Conservation (phyloP, 805 yeast genomes). For the Candida insectorum region DNA sequence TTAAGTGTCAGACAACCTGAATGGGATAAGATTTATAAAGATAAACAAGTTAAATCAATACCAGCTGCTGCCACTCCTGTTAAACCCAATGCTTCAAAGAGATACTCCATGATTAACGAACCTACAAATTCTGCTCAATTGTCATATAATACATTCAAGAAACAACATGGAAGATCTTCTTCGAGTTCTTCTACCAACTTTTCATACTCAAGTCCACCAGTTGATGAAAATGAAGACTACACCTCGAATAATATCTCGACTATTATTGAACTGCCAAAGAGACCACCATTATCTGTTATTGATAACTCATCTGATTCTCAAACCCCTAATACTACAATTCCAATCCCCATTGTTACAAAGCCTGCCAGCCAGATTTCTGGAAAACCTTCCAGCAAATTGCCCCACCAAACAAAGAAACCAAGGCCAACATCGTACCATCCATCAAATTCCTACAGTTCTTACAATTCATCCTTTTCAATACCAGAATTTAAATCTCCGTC, state of each 20-base stretch:
- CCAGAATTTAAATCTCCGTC: slow-evolving; percentile 30
- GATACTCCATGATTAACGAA: slow-evolving; percentile 44
- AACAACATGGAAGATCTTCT: slow-evolving; percentile 31
- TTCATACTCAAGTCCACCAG: not conserved
- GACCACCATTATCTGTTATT: slow-evolving; percentile 12
- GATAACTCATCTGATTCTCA: slow-evolving; percentile 1
- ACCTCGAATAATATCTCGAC: slow-evolving; percentile 7
- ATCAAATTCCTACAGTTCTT: slow-evolving; percentile 36
- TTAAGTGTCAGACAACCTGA: slow-evolving; percentile 81
- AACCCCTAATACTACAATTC: slow-evolving; percentile 6
- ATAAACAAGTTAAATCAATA: slow-evolving; percentile 17
- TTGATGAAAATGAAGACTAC: not conserved
- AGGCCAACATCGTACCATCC: slow-evolving; percentile 88
- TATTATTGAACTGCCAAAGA: slow-evolving; percentile 14
- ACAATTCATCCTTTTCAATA: slow-evolving; percentile 35
- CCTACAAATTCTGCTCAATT: slow-evolving; percentile 30
- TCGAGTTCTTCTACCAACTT: slow-evolving; percentile 17
- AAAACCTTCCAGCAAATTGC: slow-evolving; percentile 31
- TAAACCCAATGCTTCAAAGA: slow-evolving; percentile 27
- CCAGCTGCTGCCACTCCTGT: not conserved
- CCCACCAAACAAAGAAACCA: slow-evolving; percentile 54
- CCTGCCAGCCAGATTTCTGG: not conserved
- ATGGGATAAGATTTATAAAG: slow-evolving; percentile 67
- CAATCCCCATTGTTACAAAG: slow-evolving; percentile 3
- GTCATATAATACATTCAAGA: slow-evolving; percentile 21